phyloP scores from a whole-genome alignment of 441 rosid species.

The Viola pubescens region DNA sequence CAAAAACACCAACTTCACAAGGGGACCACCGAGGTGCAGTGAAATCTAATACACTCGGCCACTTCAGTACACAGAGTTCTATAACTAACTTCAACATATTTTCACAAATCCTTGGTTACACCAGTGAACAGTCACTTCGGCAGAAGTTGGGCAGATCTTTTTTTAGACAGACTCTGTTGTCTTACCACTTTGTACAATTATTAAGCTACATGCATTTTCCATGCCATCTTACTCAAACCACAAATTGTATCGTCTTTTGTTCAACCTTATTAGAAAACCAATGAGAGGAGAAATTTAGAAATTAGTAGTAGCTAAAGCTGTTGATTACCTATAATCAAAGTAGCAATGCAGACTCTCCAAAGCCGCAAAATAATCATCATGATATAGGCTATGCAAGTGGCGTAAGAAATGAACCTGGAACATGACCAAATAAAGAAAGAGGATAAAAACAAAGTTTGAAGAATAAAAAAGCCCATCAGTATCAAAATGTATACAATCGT shows the following conservation, averaged over 20 bases:
- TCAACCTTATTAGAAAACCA: no score
- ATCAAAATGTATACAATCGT: conserved; percentile 25
- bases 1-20: conserved; percentile 1
- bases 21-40: neutral
- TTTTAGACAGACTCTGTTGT: no score
- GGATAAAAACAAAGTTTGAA: neutral
- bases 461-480: conserved; percentile 2
- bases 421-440: conserved; percentile 16
- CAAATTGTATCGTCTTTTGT: no score
- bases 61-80: neutral
- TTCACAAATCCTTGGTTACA: neutral
- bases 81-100: neutral
- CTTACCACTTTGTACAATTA: no score
- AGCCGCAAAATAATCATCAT: conserved; percentile 85
- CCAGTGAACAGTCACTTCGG: neutral
- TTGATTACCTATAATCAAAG: conserved; percentile 84
- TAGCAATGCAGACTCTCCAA: conserved; percentile 84
- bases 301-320: conserved; percentile 4
- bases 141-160: no score
- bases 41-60: neutral
- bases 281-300: no score
- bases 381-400: conserved; percentile 78
- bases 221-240: no score
- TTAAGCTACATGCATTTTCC: no score
- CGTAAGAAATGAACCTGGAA: conserved; percentile 90